Conservation (phyloP, 2,329 filamentous ascomycete species). For the Beauveria sp. region DNA sequence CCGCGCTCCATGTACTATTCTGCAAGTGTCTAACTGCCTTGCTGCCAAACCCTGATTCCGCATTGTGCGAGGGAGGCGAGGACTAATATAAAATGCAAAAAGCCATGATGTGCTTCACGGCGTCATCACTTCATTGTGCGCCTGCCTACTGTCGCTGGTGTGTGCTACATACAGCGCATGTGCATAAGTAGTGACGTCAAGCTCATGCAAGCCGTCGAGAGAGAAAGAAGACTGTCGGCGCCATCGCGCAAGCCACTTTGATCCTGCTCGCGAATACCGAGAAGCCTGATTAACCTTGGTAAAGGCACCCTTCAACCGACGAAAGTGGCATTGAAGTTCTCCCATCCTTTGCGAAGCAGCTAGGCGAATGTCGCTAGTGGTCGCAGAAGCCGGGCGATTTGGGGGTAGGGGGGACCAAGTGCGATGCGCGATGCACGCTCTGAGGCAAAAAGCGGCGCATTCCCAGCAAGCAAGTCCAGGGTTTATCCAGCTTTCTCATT, state of each 20-base stretch:
- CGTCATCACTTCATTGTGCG: background rate
- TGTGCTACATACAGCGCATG: background rate
- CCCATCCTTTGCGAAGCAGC: background rate
- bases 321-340: background rate
- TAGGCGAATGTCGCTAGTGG: background rate
- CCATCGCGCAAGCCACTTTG: background rate
- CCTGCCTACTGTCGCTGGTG: background rate
- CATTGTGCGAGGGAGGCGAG: background rate
- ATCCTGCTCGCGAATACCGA: background rate
- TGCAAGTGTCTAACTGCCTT: background rate
- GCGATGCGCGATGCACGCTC: background rate
- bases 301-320: background rate
- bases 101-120: background rate
- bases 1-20: too few relatives aligned
- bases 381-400: background rate
- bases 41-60: background rate
- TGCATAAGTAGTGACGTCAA: background rate
- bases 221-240: background rate
- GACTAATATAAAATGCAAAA: background rate
- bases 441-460: background rate
- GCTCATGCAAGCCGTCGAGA: background rate
- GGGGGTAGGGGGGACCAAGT: background rate
- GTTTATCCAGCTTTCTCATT: background rate
- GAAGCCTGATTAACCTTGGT: background rate
- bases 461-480: background rate